Evolutionary conservation across 768 basidiomycete species (phyloP).

Genomic region (Hygrophorus russula): DNA sequence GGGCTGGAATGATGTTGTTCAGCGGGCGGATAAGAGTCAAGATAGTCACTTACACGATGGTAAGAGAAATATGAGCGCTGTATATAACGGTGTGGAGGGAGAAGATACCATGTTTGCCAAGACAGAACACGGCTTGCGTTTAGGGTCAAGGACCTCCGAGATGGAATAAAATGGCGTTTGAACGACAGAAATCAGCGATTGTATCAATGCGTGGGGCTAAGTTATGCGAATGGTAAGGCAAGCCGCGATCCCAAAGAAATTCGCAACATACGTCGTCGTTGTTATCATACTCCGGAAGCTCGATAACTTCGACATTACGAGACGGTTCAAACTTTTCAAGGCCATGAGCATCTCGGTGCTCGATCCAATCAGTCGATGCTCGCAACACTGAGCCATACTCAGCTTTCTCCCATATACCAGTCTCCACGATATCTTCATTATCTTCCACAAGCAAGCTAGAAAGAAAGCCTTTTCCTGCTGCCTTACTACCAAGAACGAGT

Average conservation of each 20-base stretch:
- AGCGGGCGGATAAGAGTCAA: not conserved
- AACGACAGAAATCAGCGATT: slow-evolving; percentile 27
- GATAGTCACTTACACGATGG: slow-evolving; percentile 28
- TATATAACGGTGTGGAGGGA: slow-evolving; percentile 46
- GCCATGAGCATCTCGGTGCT: slow-evolving; percentile 53
- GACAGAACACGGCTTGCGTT: slow-evolving; percentile 36
- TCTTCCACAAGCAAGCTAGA: slow-evolving; percentile 43
- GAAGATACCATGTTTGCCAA: slow-evolving; percentile 47
- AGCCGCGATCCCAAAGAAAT: not conserved
- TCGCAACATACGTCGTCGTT: slow-evolving; percentile 33
- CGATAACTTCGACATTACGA: slow-evolving; percentile 52
- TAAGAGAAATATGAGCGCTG: slow-evolving; percentile 44
- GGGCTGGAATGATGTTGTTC: slow-evolving; percentile 13
- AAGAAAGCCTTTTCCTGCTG: slow-evolving; percentile 33
- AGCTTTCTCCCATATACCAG: slow-evolving; percentile 44
- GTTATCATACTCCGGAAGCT: slow-evolving; percentile 33
- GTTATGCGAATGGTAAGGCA: slow-evolving; percentile 5
- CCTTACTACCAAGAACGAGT: slow-evolving; percentile 38
- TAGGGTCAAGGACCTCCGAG: slow-evolving; percentile 40
- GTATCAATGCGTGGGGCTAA: slow-evolving; percentile 23
- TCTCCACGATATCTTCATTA: slow-evolving; percentile 60
- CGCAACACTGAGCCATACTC: slow-evolving; percentile 28
- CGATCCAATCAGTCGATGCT: slow-evolving; percentile 66
- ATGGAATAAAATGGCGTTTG: slow-evolving; percentile 47
- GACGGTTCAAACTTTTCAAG: slow-evolving; percentile 56